Evolutionary conservation across 345 rosid genomes (phyloP).

Genomic region (Aquilaria yunnanensis): DNA sequence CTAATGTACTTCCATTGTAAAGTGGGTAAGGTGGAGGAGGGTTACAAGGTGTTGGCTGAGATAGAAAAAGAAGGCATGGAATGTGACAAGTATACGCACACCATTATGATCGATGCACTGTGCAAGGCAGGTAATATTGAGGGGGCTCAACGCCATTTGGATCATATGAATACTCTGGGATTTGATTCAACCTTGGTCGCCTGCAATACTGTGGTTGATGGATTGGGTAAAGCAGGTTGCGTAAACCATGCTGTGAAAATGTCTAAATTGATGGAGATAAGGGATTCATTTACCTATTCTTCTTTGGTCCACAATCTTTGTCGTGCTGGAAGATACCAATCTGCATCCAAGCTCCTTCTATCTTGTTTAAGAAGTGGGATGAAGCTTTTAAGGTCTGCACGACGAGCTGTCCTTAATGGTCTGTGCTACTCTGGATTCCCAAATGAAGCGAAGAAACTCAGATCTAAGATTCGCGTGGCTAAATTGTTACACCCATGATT

Average conservation of each 20-base stretch:
- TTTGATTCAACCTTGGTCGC: constrained; percentile 47
- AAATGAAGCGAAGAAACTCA: constrained; percentile 50
- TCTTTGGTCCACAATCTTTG: constrained; percentile 77
- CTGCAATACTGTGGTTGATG: constrained; percentile 59
- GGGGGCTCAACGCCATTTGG: constrained; percentile 48
- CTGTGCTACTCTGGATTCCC: constrained; percentile 47
- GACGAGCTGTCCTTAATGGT: constrained; percentile 63
- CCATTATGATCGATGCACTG: constrained; percentile 68
- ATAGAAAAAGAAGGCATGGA: constrained; percentile 50
- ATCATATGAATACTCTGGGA: constrained; percentile 43
- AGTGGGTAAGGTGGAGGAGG: constrained; percentile 50
- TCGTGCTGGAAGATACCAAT: constrained; percentile 46
- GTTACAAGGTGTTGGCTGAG: constrained; percentile 45
- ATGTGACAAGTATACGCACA: constrained; percentile 71
- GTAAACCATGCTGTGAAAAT: constrained; percentile 46
- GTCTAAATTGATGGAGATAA: constrained; percentile 56
- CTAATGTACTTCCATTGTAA: constrained; percentile 56
- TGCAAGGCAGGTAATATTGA: constrained; percentile 52
- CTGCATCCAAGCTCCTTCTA: constrained; percentile 63
- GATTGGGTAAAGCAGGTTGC: constrained; percentile 57
- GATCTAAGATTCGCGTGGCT: constrained; percentile 42
- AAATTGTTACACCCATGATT: constrained; percentile 28
- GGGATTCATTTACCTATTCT: constrained; percentile 75
- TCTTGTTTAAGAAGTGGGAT: constrained; percentile 57
- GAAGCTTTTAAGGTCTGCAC: constrained; percentile 54